Evolutionary conservation across 1,139 yeast species (phyloP).

Genomic region (Geotrichum cucujoidarum): DNA sequence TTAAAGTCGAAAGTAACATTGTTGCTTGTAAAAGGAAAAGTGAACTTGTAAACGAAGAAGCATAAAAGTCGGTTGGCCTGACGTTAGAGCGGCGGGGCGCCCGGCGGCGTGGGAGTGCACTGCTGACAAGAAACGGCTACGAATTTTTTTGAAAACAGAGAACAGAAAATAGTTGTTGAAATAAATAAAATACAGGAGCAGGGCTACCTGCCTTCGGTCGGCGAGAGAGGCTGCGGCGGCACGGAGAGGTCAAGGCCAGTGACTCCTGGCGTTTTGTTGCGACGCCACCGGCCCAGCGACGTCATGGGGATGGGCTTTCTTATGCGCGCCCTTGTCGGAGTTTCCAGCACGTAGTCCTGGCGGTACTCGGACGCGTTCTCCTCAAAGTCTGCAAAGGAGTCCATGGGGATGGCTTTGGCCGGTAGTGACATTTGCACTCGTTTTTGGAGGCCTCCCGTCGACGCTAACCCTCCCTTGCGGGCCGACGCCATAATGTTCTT

Average conservation of each 20-base stretch:
- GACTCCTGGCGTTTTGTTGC: constrained; percentile 7
- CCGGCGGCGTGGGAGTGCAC: not conserved
- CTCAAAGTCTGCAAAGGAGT: not conserved
- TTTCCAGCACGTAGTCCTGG: constrained; percentile 12
- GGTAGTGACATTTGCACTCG: constrained; percentile 5
- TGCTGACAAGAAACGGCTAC: not conserved
- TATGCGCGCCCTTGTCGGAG: constrained; percentile 13
- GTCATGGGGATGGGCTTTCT: constrained; percentile 13
- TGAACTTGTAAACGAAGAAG: no score
- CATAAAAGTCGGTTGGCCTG: no score
- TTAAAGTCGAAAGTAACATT: no score
- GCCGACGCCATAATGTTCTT: constrained; percentile 3
- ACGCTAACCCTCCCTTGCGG: not conserved
- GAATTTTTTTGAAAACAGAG: not conserved
- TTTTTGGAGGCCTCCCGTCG: not conserved
- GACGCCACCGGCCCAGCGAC: constrained; percentile 16
- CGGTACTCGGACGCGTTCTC: not conserved
- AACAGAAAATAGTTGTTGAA: not conserved
- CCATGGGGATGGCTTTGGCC: not conserved
- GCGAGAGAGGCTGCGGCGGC: not conserved
- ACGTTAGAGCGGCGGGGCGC: no score
- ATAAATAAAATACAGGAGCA: not conserved
- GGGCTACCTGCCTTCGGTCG: constrained; percentile 2
- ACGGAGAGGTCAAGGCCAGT: not conserved
- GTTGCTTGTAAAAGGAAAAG: no score